Percentiles rank a stretch among this genome's conserved stretches.
Conservation (phyloP, 2,329 filamentous ascomycete genomes). For the Delphinella strobiligena region DNA sequence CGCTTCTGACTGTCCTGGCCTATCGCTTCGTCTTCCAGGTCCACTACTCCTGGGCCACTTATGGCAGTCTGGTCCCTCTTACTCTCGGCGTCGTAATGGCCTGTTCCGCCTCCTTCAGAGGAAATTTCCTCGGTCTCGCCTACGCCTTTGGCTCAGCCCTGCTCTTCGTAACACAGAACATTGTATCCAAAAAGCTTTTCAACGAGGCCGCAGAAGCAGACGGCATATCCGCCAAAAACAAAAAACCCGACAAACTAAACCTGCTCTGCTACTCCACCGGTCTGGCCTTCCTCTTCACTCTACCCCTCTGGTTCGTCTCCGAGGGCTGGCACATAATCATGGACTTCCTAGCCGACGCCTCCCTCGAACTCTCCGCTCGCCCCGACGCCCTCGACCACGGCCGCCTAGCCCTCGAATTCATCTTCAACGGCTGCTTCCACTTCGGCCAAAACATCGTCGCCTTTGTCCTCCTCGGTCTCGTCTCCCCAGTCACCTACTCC, state of each 20-base stretch:
- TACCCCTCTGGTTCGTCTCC: constrained; percentile 85
- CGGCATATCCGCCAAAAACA: constrained; percentile 46
- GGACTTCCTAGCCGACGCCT: constrained; percentile 73
- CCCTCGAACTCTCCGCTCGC: constrained; percentile 62
- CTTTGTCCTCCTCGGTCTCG: constrained; percentile 81
- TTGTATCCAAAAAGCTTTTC: constrained; percentile 95
- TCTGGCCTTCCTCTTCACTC: constrained; percentile 75
- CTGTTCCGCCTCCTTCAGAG: constrained; percentile 70
- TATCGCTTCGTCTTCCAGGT: constrained; percentile 86
- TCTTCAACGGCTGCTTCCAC: constrained; percentile 95
- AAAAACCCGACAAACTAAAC: constrained; percentile 93
- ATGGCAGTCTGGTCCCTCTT: constrained; percentile 62
- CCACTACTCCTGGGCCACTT: constrained; percentile 75
- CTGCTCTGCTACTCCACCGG: constrained; percentile 94
- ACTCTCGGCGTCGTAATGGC: constrained; percentile 93
- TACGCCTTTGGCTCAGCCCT: constrained; percentile 83
- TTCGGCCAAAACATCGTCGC: constrained; percentile 94
- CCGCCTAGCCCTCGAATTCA: constrained; percentile 61
- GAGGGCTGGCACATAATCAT: constrained; percentile 69
- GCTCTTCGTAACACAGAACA: constrained; percentile 96
- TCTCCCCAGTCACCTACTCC: constrained; percentile 93
- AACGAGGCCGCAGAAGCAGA: constrained; percentile 87
- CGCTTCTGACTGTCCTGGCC: constrained; percentile 85
- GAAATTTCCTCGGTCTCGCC: constrained; percentile 74
- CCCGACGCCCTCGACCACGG: constrained; percentile 59